Conservation (phyloP, 176 grass and related monocot species). For the Carex littledalei region DNA sequence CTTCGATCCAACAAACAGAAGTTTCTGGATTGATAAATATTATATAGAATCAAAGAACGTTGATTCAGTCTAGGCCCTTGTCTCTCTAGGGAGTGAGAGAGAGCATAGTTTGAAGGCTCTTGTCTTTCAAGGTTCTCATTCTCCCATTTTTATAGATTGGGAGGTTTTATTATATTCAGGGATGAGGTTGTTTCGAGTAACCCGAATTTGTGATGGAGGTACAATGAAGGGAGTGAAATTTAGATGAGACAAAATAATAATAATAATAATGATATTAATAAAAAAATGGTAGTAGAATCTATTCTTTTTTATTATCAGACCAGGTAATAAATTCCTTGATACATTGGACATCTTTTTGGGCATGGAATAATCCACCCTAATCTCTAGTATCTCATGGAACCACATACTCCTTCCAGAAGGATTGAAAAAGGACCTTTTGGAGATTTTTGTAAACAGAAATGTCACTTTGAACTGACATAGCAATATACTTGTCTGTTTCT, state of each 20-base stretch:
- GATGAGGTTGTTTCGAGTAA: background rate
- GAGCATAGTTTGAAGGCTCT: background rate
- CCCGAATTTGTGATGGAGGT: background rate
- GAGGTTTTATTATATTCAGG: background rate
- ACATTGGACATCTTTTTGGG: background rate
- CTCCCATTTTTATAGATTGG: background rate
- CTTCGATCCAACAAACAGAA: background rate
- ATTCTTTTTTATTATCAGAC: background rate
- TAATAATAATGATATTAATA: background rate
- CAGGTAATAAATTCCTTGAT: background rate
- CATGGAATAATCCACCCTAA: background rate
- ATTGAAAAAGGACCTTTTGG: background rate
- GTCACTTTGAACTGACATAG: conserved; percentile 14
- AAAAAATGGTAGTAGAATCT: background rate
- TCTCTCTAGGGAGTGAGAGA: background rate
- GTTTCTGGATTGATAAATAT: no score
- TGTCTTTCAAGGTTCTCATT: background rate
- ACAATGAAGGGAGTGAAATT: background rate
- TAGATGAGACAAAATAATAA: background rate
- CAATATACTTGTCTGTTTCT: conserved; percentile 9
- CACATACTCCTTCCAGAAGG: background rate
- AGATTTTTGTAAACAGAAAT: background rate
- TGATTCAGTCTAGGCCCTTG: background rate
- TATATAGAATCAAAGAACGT: no score
- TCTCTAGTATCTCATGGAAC: background rate